Percentiles rank a stretch among this genome's conserved stretches.
Evolutionary conservation across 2,329 filamentous ascomycete species (phyloP).

Genomic region (Dactylellina sp.): DNA sequence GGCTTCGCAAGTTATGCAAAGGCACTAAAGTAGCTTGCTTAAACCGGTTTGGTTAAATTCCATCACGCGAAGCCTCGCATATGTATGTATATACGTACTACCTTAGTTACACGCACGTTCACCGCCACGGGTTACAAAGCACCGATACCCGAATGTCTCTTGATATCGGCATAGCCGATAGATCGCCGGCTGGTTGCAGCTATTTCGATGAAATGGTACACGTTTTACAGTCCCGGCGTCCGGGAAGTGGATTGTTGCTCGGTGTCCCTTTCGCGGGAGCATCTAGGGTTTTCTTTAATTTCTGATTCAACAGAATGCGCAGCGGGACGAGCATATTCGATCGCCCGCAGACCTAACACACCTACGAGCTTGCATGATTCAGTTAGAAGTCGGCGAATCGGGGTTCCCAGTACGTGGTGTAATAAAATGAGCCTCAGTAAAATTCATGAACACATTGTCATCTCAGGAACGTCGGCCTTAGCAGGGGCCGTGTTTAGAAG

Average conservation of each 20-base stretch:
- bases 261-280: background rate
- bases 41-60: background rate
- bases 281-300: no score
- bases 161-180: slow-evolving; percentile 16
- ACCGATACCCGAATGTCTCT: slow-evolving; percentile 13
- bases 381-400: background rate
- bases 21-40: no score
- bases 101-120: background rate
- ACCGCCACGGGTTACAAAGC: slow-evolving; percentile 1
- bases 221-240: background rate
- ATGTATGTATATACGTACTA: background rate
- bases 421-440: background rate
- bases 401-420: background rate
- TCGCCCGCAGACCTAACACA: no score
- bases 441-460: no score
- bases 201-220: background rate
- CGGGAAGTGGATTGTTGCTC: background rate
- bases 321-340: no score
- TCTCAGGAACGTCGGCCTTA: no score
- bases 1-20: no score
- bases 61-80: no score
- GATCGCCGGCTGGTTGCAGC: background rate
- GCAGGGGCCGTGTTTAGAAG: no score
- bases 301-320: no score
- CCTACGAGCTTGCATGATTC: background rate